Percentiles rank a stretch among this genome's conserved stretches.
Conservation (phyloP, 345 rosid species). For the Trapa incisa region DNA sequence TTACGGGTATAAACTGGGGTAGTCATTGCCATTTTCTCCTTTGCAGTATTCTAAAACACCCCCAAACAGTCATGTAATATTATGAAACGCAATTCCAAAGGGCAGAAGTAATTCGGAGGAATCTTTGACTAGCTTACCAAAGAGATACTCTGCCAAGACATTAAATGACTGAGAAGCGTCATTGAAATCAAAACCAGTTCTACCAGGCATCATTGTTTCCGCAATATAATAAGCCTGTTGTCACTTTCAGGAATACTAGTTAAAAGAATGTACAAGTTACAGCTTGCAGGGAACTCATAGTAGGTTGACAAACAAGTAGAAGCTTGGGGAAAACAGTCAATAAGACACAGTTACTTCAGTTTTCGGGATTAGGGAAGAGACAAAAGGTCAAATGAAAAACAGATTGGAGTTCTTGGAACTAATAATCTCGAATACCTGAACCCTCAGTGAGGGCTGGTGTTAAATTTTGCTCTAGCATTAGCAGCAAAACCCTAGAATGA, state of each 20-base stretch:
- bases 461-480: background rate
- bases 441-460: too few relatives aligned
- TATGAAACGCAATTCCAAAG: background rate
- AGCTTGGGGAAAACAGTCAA: background rate
- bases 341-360: too few relatives aligned
- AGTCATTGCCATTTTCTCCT: conserved; percentile 82
- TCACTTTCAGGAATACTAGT: conserved; percentile 4
- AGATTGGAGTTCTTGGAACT: too few relatives aligned
- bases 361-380: too few relatives aligned
- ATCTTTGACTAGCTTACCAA: conserved; percentile 65
- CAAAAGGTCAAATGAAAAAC: too few relatives aligned
- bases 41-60: conserved; percentile 36
- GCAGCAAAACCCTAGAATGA: background rate
- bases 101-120: background rate
- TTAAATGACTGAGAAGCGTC: conserved; percentile 66
- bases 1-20: conserved; percentile 73
- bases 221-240: conserved; percentile 68
- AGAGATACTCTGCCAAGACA: conserved; percentile 80
- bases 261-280: background rate
- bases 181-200: conserved; percentile 55
- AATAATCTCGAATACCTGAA: background rate
- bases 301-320: background rate
- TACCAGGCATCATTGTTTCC: conserved; percentile 76
- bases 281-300: background rate
- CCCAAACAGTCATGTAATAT: conserved; percentile 7